Percentiles rank a stretch among this genome's conserved stretches.
Evolutionary conservation across 257 asterid species (phyloP).

Genomic region (Penstemon newberryi): DNA sequence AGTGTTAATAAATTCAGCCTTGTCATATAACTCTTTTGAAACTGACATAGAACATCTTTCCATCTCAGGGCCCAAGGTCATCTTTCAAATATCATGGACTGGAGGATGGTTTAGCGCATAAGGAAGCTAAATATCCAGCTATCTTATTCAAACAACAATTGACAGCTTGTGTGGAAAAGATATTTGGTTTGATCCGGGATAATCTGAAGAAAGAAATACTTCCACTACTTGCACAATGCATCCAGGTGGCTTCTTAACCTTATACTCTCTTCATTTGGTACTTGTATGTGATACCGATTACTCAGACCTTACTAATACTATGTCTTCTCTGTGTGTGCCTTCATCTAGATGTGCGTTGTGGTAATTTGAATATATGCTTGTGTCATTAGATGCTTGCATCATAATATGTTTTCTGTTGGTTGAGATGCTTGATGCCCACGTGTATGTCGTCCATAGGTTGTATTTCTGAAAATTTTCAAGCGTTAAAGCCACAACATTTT

Average conservation of each 20-base stretch:
- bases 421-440: neutral
- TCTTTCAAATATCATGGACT: conserved; percentile 66
- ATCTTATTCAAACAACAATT: conserved; percentile 85
- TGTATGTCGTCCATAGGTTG: neutral
- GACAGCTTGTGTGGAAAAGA: conserved; percentile 96
- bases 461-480: neutral
- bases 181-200: conserved; percentile 92
- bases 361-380: neutral
- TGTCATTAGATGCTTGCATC: neutral
- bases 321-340: neutral
- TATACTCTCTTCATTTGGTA: conserved; percentile 3
- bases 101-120: conserved; percentile 80
- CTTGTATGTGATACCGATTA: neutral
- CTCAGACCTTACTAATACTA: neutral
- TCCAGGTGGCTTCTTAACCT: conserved; percentile 60
- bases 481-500: neutral
- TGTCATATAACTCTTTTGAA: neutral
- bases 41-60: neutral
- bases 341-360: neutral
- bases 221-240: conserved; percentile 82
- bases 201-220: conserved; percentile 97
- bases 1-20: neutral
- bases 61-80: conserved; percentile 60
- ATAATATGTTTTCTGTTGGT: neutral
- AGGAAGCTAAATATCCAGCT: conserved; percentile 97